Evolutionary conservation across 768 basidiomycete species (phyloP).

Genomic region (Tylopilus balloui): DNA sequence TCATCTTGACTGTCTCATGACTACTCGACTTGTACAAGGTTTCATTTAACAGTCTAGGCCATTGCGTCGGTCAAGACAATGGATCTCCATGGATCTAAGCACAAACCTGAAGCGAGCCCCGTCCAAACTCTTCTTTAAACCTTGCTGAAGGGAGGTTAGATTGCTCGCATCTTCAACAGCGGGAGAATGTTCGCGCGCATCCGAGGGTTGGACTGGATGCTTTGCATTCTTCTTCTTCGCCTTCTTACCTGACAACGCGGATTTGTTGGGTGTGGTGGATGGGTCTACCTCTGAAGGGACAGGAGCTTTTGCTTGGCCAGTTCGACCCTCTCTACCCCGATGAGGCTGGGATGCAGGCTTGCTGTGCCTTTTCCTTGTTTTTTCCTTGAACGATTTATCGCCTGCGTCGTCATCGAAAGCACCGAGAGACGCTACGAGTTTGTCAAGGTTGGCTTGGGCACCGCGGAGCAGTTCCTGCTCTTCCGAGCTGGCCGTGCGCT

Average conservation of each 20-base stretch:
- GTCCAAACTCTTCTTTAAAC: conserved; percentile 74
- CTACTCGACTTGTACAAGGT: conserved; percentile 85
- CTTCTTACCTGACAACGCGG: conserved; percentile 9
- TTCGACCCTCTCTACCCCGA: conserved; percentile 2
- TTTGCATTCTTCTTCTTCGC: conserved; percentile 21
- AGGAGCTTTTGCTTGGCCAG: conserved; percentile 7
- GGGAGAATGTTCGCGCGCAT: conserved; percentile 15
- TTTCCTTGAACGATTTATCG: conserved; percentile 19
- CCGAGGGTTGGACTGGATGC: conserved; percentile 18
- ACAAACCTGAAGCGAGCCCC: conserved; percentile 82
- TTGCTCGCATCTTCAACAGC: conserved; percentile 16
- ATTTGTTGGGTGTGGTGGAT: conserved; percentile 3
- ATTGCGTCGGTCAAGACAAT: conserved; percentile 6
- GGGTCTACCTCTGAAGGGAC: conserved; percentile 7
- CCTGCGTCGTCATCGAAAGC: conserved; percentile 20
- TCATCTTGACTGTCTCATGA: conserved; percentile 67
- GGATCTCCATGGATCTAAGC: neutral
- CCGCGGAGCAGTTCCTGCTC: conserved; percentile 34
- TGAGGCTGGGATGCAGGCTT: conserved; percentile 2
- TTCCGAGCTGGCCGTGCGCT: conserved; percentile 44
- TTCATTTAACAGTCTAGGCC: conserved; percentile 82
- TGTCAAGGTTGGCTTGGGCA: conserved; percentile 55
- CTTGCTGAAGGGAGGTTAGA: conserved; percentile 70
- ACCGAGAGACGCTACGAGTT: conserved; percentile 49
- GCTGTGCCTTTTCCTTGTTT: conserved; percentile 7